A percentile compares a stretch with the other conserved stretches of the same genome.
Evolutionary conservation across 768 basidiomycete genomes (phyloP).

Genomic region (Amanita subjunquillea): DNA sequence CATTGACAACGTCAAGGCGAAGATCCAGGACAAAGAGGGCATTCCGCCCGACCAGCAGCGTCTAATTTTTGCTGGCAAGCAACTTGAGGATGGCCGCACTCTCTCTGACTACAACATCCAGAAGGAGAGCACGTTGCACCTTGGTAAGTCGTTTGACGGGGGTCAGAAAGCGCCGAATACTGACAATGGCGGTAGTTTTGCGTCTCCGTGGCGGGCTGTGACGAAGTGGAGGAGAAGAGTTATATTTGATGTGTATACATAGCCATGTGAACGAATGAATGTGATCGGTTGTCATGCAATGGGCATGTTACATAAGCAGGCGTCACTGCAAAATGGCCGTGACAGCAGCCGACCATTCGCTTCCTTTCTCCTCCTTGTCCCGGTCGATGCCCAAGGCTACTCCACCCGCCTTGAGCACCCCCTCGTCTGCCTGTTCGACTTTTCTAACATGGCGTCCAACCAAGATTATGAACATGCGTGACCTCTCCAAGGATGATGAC

Average conservation of each 20-base stretch:
- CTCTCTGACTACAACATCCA: slow-evolving; percentile 62
- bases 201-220: slow-evolving; percentile 31
- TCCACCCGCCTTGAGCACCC: slow-evolving; percentile 20
- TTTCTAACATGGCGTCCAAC: slow-evolving; percentile 63
- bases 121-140: slow-evolving; percentile 55
- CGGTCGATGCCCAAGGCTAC: slow-evolving; percentile 7
- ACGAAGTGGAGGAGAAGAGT: neutral
- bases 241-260: neutral
- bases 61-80: slow-evolving; percentile 85
- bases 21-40: slow-evolving; percentile 71
- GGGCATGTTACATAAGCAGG: slow-evolving; percentile 1
- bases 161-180: slow-evolving; percentile 7
- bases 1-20: slow-evolving; percentile 66
- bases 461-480: slow-evolving; percentile 85
- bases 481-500: slow-evolving; percentile 86
- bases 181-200: slow-evolving; percentile 18
- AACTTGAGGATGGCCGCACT: slow-evolving; percentile 83
- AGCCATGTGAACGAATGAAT: neutral
- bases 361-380: slow-evolving; percentile 10
- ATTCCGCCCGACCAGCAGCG: slow-evolving; percentile 26
- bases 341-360: slow-evolving; percentile 13
- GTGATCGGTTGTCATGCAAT: neutral
- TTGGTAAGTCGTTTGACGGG: slow-evolving; percentile 19
- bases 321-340: slow-evolving; percentile 14
- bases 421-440: slow-evolving; percentile 14